Percentiles rank a stretch among this genome's conserved stretches.
Evolutionary conservation across 2,329 filamentous ascomycete species (phyloP).

Genomic region (Ascochyta rabiei): DNA sequence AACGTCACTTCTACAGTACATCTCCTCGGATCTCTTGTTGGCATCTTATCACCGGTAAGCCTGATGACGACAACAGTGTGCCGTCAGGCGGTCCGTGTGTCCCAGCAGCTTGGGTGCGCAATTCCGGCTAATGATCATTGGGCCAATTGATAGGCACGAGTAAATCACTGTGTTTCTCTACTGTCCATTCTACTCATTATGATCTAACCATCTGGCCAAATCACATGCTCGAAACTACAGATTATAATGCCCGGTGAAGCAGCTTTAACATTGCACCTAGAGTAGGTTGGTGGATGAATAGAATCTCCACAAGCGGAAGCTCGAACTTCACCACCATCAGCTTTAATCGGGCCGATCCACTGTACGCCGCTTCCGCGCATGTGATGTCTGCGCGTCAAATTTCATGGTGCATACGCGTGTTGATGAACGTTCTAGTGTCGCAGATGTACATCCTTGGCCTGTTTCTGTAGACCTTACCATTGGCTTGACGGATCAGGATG

Average conservation of each 20-base stretch:
- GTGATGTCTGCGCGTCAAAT: background rate
- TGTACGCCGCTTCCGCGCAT: background rate
- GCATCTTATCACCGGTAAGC: background rate
- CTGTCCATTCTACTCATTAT: too few relatives aligned
- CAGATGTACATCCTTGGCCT: background rate
- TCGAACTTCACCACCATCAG: background rate
- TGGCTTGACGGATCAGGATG: background rate
- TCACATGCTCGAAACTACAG: too few relatives aligned
- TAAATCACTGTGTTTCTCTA: too few relatives aligned
- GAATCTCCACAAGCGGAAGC: background rate
- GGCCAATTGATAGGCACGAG: background rate
- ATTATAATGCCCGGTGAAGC: too few relatives aligned
- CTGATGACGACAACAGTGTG: background rate
- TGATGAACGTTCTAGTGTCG: background rate
- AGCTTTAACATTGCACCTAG: background rate
- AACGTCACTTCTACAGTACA: background rate
- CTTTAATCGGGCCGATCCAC: slow-evolving; percentile 2
- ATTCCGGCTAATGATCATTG: background rate
- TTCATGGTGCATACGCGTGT: background rate
- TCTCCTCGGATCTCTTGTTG: background rate
- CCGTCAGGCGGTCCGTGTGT: background rate
- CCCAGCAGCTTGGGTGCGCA: background rate
- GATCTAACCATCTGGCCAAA: too few relatives aligned
- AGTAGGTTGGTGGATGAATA: background rate
- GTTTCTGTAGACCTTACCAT: background rate